These are phyloP conservation scores for Alternaria gaisen DNA, from an alignment of 2,329 filamentous ascomycete species.

Conservation along the genomic window DNA sequence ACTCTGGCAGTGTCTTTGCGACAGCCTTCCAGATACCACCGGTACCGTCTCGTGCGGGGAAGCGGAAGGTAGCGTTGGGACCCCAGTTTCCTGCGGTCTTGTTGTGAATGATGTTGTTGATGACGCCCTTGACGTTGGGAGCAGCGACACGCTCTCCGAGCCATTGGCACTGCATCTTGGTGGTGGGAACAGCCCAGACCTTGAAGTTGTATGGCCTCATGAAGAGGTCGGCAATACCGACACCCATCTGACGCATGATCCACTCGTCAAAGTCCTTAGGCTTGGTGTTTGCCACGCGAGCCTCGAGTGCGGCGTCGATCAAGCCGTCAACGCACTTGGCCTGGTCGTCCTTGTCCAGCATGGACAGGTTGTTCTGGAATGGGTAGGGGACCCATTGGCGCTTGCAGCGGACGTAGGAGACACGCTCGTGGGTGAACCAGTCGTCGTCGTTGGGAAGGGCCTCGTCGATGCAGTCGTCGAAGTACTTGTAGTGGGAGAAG, in stretches of 20 bases:
- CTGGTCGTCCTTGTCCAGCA: conserved; percentile 97
- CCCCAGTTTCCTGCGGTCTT: conserved; percentile 98
- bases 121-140: conserved; percentile 92
- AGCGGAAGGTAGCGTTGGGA: conserved; percentile 97
- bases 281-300: conserved; percentile 86
- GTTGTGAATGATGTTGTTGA: conserved; percentile 92
- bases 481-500: conserved; percentile 99
- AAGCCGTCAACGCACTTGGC: conserved; percentile 93
- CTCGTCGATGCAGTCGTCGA: conserved; percentile 98
- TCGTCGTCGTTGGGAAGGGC: conserved; percentile 92
- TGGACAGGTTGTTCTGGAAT: conserved; percentile 99
- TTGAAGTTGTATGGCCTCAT: conserved; percentile 99
- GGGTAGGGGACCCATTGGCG: conserved; percentile 96
- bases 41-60: conserved; percentile 93
- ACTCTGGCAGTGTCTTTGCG: conserved; percentile 87
- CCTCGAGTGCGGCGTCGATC: conserved; percentile 91
- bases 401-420: conserved; percentile 99
- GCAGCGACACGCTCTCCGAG: conserved; percentile 98
- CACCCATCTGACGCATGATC: conserved; percentile 92
- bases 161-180: conserved; percentile 99
- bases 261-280: conserved; percentile 98
- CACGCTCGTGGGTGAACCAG: conserved; percentile 98
- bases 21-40: conserved; percentile 99
- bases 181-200: conserved; percentile 98
- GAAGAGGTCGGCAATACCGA: conserved; percentile 91